phyloP scores from a whole-genome alignment of 2,329 filamentous ascomycete genomes.

The Aaosphaeria arxii region DNA sequence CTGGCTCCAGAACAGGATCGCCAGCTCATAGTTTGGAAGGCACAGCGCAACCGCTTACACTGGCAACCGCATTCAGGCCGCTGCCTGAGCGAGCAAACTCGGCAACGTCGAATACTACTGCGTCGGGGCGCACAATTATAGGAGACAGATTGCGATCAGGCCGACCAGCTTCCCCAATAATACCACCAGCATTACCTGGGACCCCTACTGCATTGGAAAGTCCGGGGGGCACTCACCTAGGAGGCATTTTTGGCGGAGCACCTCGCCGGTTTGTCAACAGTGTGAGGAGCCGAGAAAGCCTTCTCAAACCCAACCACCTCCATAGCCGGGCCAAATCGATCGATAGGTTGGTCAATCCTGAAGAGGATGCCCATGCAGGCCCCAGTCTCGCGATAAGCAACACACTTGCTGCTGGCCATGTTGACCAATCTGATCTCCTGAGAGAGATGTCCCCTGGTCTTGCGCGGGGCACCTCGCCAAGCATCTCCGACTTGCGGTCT shows the following conservation, averaged over 20 bases:
- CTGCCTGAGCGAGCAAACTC: conserved; percentile 40
- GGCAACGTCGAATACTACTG: conserved; percentile 35
- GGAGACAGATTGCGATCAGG: conserved; percentile 29
- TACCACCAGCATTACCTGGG: conserved; percentile 43
- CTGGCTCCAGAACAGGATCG: conserved; percentile 40
- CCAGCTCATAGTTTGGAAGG: conserved; percentile 30
- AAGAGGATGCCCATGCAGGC: conserved; percentile 61
- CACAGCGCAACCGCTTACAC: conserved; percentile 14
- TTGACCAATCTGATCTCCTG: conserved; percentile 50
- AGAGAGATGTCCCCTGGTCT: conserved; percentile 35
- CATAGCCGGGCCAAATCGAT: conserved; percentile 58
- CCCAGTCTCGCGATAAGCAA: conserved; percentile 64
- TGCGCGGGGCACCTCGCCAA: conserved; percentile 40
- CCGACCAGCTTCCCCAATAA: conserved; percentile 33
- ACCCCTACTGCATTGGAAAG: conserved; percentile 45
- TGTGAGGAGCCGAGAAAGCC: conserved; percentile 39
- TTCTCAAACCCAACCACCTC: conserved; percentile 43
- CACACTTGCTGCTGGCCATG: conserved; percentile 59
- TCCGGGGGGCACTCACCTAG: conserved; percentile 40
- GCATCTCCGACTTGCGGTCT: conserved; percentile 39
- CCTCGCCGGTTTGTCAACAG: conserved; percentile 47
- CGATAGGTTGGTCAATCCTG: conserved; percentile 57
- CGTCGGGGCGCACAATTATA: conserved; percentile 46
- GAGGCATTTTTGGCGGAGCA: conserved; percentile 46
- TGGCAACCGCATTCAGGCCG: conserved; percentile 12